A percentile compares a stretch with the other conserved stretches of the same genome.
Conservation (phyloP, 2,329 filamentous ascomycete genomes). For the Colletotrichum theobromicola region DNA sequence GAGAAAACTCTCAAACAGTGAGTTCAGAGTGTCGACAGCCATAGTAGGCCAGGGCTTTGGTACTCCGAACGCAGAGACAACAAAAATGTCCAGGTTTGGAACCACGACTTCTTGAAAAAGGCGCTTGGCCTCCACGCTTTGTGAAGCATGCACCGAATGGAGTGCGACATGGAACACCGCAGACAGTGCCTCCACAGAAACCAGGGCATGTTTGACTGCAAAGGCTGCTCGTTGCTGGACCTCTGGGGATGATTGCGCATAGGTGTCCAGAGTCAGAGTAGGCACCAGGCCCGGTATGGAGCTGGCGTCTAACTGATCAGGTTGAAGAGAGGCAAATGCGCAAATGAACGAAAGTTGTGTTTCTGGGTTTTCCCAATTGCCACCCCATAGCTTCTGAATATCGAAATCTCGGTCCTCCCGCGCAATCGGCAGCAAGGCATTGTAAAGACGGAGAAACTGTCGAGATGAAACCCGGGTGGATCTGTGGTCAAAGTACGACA, state of each 20-base stretch:
- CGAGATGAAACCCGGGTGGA: conserved; percentile 75
- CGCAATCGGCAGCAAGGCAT: conserved; percentile 77
- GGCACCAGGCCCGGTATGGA: conserved; percentile 82
- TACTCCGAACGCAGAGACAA: conserved; percentile 79
- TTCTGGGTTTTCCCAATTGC: conserved; percentile 83
- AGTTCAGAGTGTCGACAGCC: conserved; percentile 76
- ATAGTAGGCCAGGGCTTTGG: conserved; percentile 78
- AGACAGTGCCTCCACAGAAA: conserved; percentile 83
- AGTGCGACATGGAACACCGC: conserved; percentile 71
- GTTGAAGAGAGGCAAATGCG: conserved; percentile 79
- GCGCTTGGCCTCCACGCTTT: conserved; percentile 67
- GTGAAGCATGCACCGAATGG: conserved; percentile 64
- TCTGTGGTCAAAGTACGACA: conserved; percentile 81
- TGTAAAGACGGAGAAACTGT: conserved; percentile 84
- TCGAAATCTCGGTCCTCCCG: conserved; percentile 70
- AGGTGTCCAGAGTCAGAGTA: conserved; percentile 72
- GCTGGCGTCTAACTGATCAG: conserved; percentile 80
- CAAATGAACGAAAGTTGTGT: conserved; percentile 94
- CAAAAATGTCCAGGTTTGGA: conserved; percentile 78
- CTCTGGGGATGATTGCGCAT: conserved; percentile 52
- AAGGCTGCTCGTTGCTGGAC: conserved; percentile 58
- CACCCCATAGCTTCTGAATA: conserved; percentile 89
- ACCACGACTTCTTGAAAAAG: conserved; percentile 72
- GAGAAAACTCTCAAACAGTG: conserved; percentile 83
- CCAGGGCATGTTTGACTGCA: conserved; percentile 84